Percentiles rank a stretch among this genome's conserved stretches.
These are phyloP conservation scores for Conringia planisiliqua DNA, from an alignment of 345 rosid genomes.

Conservation along the genomic window DNA sequence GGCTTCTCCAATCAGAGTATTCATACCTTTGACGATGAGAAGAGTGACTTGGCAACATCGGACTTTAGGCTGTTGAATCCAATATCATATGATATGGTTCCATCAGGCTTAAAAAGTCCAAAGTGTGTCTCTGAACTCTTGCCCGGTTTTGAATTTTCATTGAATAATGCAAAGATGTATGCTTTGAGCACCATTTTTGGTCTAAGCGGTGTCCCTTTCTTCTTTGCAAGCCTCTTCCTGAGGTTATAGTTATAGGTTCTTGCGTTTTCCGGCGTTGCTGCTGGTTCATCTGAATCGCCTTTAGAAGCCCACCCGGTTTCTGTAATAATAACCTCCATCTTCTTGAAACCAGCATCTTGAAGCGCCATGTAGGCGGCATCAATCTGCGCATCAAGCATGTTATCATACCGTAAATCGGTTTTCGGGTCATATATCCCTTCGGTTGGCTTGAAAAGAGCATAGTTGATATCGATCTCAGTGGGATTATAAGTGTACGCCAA, in stretches of 20 bases:
- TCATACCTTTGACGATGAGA: conserved; percentile 64
- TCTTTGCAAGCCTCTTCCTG: conserved; percentile 88
- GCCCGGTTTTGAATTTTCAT: conserved; percentile 77
- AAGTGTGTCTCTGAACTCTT: conserved; percentile 85
- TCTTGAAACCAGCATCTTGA: conserved; percentile 67
- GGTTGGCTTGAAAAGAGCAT: conserved; percentile 79
- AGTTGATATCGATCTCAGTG: conserved; percentile 77
- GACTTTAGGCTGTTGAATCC: conserved; percentile 79
- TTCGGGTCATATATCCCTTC: conserved; percentile 67
- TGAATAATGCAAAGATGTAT: conserved; percentile 86
- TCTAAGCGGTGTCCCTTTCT: conserved; percentile 90
- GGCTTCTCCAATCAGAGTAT: not conserved
- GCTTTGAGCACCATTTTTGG: conserved; percentile 74
- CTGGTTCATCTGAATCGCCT: conserved; percentile 83
- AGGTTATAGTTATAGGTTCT: conserved; percentile 87
- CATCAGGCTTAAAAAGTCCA: conserved; percentile 93
- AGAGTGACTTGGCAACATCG: conserved; percentile 49
- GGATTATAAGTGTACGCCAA: conserved; percentile 74
- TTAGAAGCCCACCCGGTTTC: conserved; percentile 98
- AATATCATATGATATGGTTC: conserved; percentile 78
- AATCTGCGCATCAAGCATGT: conserved; percentile 98
- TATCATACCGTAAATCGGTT: conserved; percentile 76
- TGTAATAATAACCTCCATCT: conserved; percentile 88
- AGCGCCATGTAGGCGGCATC: conserved; percentile 95
- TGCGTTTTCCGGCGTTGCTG: conserved; percentile 77